Percentiles rank a stretch among this genome's conserved stretches.
phyloP scores from a whole-genome alignment of 1,284 basidiomycete genomes.

The Heterobasidion parviporum region DNA sequence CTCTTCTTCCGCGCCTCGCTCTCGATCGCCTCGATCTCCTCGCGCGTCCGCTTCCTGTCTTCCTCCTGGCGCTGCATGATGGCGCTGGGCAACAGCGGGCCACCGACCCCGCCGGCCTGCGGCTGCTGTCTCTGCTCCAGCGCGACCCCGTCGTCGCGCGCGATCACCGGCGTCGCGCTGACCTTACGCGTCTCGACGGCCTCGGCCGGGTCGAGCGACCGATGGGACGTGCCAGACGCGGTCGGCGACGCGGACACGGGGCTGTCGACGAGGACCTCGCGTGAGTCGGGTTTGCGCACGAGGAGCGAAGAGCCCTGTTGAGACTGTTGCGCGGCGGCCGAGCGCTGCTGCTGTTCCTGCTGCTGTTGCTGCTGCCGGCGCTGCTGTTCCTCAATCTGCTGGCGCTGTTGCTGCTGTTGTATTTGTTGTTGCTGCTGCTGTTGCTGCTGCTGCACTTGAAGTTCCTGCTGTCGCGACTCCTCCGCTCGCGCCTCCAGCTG shows the following conservation, averaged over 20 bases:
- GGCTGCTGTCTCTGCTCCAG: not conserved
- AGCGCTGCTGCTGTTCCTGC: slow-evolving; percentile 1
- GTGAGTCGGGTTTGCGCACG: slow-evolving; percentile 5
- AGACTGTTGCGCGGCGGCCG: not conserved
- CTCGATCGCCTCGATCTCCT: slow-evolving; percentile 51
- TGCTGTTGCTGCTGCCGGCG: slow-evolving; percentile 17
- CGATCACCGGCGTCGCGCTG: slow-evolving; percentile 11
- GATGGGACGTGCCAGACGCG: slow-evolving; percentile 4
- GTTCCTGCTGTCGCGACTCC: slow-evolving; percentile 14
- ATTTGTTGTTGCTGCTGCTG: slow-evolving; percentile 25
- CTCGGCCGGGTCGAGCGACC: slow-evolving; percentile 10
- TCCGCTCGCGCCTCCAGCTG: slow-evolving; percentile 9
- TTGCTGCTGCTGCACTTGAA: slow-evolving; percentile 21
- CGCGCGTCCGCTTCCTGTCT: slow-evolving; percentile 47
- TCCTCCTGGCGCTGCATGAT: slow-evolving; percentile 47
- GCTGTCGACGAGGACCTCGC: slow-evolving; percentile 6
- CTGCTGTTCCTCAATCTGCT: slow-evolving; percentile 14
- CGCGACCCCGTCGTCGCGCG: slow-evolving; percentile 6
- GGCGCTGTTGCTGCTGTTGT: slow-evolving; percentile 16
- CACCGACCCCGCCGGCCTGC: slow-evolving; percentile 9
- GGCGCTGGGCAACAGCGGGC: slow-evolving; percentile 36
- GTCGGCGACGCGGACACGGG: slow-evolving; percentile 7
- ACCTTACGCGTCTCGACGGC: slow-evolving; percentile 12
- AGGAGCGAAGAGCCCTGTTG: slow-evolving; percentile 7
- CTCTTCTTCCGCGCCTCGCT: slow-evolving; percentile 50